These are phyloP conservation scores for Halocafeteria seosinensis DNA, from an alignment of 108 stramenopile genomes.

Conservation along the genomic window DNA sequence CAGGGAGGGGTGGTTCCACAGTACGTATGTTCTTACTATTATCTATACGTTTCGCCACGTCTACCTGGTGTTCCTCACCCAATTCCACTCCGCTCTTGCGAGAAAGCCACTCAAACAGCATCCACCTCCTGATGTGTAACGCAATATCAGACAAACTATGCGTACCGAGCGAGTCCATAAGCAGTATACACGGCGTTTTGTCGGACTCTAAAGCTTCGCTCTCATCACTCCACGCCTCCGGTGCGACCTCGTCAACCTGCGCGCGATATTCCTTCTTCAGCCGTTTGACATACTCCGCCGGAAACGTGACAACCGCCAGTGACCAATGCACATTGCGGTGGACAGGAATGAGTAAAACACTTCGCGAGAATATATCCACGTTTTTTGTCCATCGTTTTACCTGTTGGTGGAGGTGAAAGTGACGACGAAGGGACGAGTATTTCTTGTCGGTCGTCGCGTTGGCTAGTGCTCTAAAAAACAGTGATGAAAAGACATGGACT, in stretches of 20 bases:
- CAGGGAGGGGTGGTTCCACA: too few species aligned
- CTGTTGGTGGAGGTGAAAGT: too few species aligned
- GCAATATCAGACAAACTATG: neutral
- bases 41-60: too few species aligned
- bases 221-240: neutral
- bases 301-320: slow-evolving; percentile 15
- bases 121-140: neutral
- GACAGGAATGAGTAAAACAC: slow-evolving; percentile 21
- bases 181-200: neutral
- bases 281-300: neutral
- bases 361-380: slow-evolving; percentile 20
- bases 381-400: slow-evolving; percentile 23
- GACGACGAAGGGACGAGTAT: too few species aligned
- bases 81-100: too few species aligned
- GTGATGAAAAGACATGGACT: too few species aligned
- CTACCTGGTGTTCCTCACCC: too few species aligned
- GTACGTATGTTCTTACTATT: too few species aligned
- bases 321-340: slow-evolving; percentile 25
- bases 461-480: too few species aligned
- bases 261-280: neutral
- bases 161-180: neutral
- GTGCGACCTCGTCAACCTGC: neutral
- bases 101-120: neutral
- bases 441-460: too few species aligned
- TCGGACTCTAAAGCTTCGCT: neutral